Evolutionary conservation across 2,329 filamentous ascomycete species (phyloP).

Genomic region (Pestalotiopsis sp.): DNA sequence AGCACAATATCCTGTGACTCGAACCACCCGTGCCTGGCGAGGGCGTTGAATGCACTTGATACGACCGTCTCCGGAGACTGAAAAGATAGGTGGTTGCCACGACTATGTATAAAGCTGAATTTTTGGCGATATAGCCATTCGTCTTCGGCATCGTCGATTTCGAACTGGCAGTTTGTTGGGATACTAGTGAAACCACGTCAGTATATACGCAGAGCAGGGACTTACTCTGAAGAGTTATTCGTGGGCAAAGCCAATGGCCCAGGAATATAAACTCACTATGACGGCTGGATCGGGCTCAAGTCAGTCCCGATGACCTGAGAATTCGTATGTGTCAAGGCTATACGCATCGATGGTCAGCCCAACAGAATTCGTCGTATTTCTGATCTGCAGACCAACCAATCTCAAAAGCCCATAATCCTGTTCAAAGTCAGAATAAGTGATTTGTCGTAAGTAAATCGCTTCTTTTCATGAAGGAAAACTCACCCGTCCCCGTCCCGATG

Average conservation of each 20-base stretch:
- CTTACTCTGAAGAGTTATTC: not conserved
- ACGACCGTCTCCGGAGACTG: slow-evolving; percentile 14
- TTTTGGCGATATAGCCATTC: slow-evolving; percentile 18
- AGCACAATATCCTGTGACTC: slow-evolving; percentile 15
- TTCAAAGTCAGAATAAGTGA: not conserved
- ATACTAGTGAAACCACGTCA: slow-evolving; percentile 1
- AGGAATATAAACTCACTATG: slow-evolving; percentile 1
- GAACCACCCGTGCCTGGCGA: slow-evolving; percentile 15
- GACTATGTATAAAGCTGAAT: slow-evolving; percentile 16
- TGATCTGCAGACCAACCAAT: slow-evolving; percentile 11
- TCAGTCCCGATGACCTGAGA: slow-evolving; percentile 17
- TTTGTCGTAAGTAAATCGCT: not conserved
- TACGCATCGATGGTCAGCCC: not conserved
- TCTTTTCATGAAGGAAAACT: not conserved
- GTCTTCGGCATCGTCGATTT: slow-evolving; percentile 18
- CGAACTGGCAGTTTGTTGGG: slow-evolving; percentile 17
- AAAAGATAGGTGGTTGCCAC: slow-evolving; percentile 8
- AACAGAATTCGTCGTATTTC: not conserved
- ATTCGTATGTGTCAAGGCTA: slow-evolving; percentile 10
- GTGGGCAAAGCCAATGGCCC: not conserved
- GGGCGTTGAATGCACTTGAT: slow-evolving; percentile 7
- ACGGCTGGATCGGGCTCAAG: slow-evolving; percentile 16
- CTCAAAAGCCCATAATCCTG: slow-evolving; percentile 16
- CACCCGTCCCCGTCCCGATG: slow-evolving; percentile 17
- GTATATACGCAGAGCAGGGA: not conserved